Conservation (phyloP, 1,284 basidiomycete genomes). For the Heterobasidion irregulare region DNA sequence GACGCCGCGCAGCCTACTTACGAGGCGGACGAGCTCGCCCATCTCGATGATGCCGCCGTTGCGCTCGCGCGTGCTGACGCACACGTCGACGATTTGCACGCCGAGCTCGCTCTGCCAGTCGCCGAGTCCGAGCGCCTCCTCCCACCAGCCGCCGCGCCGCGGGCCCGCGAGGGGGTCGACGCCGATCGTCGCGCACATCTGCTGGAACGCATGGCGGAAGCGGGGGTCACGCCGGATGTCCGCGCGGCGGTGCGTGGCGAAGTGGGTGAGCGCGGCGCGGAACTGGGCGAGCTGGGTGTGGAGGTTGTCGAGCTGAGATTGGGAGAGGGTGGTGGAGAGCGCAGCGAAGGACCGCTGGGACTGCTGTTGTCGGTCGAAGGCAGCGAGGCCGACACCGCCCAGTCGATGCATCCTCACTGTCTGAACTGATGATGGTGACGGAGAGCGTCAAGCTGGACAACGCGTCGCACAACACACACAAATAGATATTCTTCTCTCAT, state of each 20-base stretch:
- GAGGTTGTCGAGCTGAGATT: conserved; percentile 71
- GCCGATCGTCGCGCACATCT: conserved; percentile 93
- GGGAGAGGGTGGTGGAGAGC: conserved; percentile 75
- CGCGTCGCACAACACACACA: no score
- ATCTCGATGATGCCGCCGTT: conserved; percentile 93
- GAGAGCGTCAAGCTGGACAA: no score
- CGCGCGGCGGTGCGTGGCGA: conserved; percentile 78
- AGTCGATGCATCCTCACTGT: no score
- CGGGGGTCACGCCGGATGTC: conserved; percentile 82
- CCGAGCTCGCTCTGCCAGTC: conserved; percentile 97
- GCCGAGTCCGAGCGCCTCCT: conserved; percentile 77
- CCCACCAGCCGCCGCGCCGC: conserved; percentile 83
- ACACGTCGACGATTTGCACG: conserved; percentile 96
- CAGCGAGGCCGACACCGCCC: conserved; percentile 44
- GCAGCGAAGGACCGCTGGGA: conserved; percentile 71
- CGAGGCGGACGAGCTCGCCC: conserved; percentile 73
- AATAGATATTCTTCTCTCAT: no score
- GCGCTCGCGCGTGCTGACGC: conserved; percentile 78
- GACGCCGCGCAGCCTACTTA: conserved; percentile 59
- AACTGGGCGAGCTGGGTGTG: conserved; percentile 56
- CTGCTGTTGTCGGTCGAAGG: conserved; percentile 66
- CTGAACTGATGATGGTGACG: no score
- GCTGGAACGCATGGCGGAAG: conserved; percentile 90
- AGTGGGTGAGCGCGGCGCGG: conserved; percentile 21
- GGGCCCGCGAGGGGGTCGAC: conserved; percentile 92